A percentile compares a stretch with the other conserved stretches of the same genome.
These are phyloP conservation scores for Penicillium verrucosum DNA, from an alignment of 2,329 filamentous ascomycete species.

Conservation along the genomic window DNA sequence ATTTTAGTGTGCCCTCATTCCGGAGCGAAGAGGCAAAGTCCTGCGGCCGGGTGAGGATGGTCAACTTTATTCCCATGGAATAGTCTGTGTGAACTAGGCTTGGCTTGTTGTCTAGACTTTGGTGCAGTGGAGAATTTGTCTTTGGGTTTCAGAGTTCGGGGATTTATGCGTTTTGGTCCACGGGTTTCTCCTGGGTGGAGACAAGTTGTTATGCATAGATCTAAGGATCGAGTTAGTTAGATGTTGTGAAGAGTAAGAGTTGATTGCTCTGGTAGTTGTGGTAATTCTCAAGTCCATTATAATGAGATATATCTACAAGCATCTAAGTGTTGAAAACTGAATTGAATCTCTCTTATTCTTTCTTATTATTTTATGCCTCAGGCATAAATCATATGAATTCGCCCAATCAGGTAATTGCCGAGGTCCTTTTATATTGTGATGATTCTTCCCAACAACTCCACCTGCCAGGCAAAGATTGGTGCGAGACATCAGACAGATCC, in stretches of 20 bases:
- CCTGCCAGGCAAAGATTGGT: background rate
- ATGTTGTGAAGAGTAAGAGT: background rate
- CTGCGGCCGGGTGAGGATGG: background rate
- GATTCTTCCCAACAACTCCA: conserved; percentile 4
- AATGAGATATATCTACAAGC: background rate
- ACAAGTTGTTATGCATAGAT: background rate
- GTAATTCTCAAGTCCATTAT: background rate
- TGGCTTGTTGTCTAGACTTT: background rate
- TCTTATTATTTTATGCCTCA: background rate
- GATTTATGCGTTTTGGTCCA: background rate
- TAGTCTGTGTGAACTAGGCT: background rate
- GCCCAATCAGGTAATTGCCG: background rate
- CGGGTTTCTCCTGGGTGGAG: background rate
- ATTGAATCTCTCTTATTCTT: background rate
- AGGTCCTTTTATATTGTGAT: background rate
- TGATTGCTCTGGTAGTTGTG: background rate
- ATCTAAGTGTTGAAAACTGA: background rate
- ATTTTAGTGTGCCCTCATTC: background rate
- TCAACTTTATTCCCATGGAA: background rate
- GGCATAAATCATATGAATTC: background rate
- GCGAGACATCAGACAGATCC: background rate
- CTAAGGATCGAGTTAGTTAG: background rate
- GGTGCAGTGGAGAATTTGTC: background rate
- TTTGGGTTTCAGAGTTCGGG: background rate
- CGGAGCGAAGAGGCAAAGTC: background rate